Evolutionary conservation across 352 stramenopile species (phyloP).

Genomic region (Phytopythium litorale): DNA sequence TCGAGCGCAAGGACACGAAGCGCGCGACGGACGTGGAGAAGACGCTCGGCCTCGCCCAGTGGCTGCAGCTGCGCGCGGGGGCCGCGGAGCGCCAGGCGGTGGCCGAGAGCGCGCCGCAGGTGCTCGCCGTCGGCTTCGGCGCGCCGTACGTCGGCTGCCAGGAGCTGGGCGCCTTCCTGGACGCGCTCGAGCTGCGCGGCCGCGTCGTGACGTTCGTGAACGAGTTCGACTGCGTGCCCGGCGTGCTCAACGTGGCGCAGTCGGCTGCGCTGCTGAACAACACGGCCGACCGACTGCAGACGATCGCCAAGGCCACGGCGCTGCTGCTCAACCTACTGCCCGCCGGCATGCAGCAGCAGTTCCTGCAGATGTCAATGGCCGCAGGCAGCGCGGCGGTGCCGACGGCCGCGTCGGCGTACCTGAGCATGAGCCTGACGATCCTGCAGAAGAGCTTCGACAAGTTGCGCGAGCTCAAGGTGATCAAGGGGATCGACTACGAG

Average conservation of each 20-base stretch:
- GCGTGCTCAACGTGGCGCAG: slow-evolving; percentile 76
- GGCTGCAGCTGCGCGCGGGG: slow-evolving; percentile 7
- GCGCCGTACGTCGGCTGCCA: slow-evolving; percentile 59
- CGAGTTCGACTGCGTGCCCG: slow-evolving; percentile 79
- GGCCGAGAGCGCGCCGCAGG: slow-evolving; percentile 22
- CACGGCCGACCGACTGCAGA: slow-evolving; percentile 68
- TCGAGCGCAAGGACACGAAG: slow-evolving; percentile 34
- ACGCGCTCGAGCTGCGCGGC: slow-evolving; percentile 34
- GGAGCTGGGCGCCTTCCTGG: slow-evolving; percentile 43
- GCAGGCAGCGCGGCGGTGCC: slow-evolving; percentile 19
- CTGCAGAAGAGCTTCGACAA: slow-evolving; percentile 77
- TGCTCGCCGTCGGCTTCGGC: slow-evolving; percentile 68
- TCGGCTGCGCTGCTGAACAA: slow-evolving; percentile 70
- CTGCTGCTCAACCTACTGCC: slow-evolving; percentile 65
- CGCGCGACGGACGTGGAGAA: slow-evolving; percentile 2
- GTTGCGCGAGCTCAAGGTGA: slow-evolving; percentile 65
- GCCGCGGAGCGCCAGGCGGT: slow-evolving; percentile 14
- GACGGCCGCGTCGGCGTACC: slow-evolving; percentile 58
- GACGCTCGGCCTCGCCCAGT: slow-evolving; percentile 1
- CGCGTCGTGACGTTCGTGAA: slow-evolving; percentile 79
- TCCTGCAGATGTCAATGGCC: slow-evolving; percentile 23
- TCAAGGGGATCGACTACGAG: slow-evolving; percentile 59
- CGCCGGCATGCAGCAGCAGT: slow-evolving; percentile 54
- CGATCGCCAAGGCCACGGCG: slow-evolving; percentile 73
- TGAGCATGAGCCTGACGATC: slow-evolving; percentile 75